Percentiles rank a stretch among this genome's conserved stretches.
phyloP scores from a whole-genome alignment of 2,329 filamentous ascomycete genomes.

The Arthrobotrys megalospora region DNA sequence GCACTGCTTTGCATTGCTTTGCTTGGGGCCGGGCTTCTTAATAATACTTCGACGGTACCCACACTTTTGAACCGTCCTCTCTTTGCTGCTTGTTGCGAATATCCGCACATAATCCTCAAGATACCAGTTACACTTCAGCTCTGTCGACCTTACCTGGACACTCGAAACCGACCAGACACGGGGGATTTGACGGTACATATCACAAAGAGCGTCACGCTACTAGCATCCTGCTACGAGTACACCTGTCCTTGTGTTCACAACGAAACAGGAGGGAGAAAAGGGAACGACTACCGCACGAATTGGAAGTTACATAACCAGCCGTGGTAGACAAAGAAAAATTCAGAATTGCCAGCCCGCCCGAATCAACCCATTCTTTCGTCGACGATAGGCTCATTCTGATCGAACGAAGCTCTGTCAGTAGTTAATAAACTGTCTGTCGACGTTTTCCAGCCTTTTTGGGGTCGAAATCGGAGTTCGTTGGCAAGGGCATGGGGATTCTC shows the following conservation, averaged over 20 bases:
- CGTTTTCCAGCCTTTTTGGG: constrained; percentile 41
- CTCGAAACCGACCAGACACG: constrained; percentile 48
- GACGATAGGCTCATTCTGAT: constrained; percentile 25
- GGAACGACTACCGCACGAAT: constrained; percentile 56
- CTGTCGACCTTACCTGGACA: constrained; percentile 31
- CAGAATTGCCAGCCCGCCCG: constrained; percentile 40
- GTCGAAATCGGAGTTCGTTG: constrained; percentile 22
- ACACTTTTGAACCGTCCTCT: constrained; percentile 32
- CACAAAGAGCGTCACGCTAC: constrained; percentile 43
- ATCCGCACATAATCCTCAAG: constrained; percentile 39
- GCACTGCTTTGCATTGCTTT: constrained; percentile 32
- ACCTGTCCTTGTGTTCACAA: constrained; percentile 57
- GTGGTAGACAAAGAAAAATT: constrained; percentile 48
- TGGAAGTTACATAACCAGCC: constrained; percentile 45
- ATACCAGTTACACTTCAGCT: constrained; percentile 31
- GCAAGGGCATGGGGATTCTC: constrained; percentile 52
- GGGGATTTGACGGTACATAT: constrained; percentile 40
- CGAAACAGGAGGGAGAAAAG: constrained; percentile 59
- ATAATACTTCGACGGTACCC: constrained; percentile 61
- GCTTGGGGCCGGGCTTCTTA: constrained; percentile 36
- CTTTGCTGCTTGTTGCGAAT: constrained; percentile 39
- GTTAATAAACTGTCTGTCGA: constrained; percentile 29
- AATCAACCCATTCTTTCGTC: constrained; percentile 33
- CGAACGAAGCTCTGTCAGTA: constrained; percentile 20
- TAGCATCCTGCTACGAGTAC: constrained; percentile 44